phyloP scores from a whole-genome alignment of 2,329 filamentous ascomycete genomes.

The Xylaria multiplex region DNA sequence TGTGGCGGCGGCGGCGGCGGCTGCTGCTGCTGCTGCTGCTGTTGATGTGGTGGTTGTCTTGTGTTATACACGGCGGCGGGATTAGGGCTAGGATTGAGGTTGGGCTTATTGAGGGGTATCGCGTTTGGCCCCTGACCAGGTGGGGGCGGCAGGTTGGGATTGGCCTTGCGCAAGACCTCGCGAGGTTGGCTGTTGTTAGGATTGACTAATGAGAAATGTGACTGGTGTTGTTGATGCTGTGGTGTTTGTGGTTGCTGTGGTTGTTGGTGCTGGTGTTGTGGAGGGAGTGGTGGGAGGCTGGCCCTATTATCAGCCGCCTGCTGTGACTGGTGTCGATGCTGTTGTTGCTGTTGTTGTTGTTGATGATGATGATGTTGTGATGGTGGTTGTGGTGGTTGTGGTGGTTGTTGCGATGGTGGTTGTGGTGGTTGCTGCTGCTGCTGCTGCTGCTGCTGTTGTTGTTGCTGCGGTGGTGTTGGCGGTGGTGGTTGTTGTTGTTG shows the following conservation, averaged over 20 bases:
- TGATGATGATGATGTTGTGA: conserved; percentile 42
- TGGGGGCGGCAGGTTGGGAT: conserved; percentile 44
- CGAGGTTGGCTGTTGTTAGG: conserved; percentile 43
- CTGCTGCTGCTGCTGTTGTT: conserved; percentile 47
- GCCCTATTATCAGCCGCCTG: conserved; percentile 21
- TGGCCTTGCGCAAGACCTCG: conserved; percentile 42
- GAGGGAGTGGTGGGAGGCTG: conserved; percentile 38
- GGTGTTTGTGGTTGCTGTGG: conserved; percentile 35
- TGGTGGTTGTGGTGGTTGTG: conserved; percentile 40
- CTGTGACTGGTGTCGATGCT: conserved; percentile 42
- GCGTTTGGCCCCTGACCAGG: conserved; percentile 39
- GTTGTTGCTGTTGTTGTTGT: conserved; percentile 38
- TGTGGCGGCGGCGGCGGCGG: conserved; percentile 45
- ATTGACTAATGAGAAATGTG: conserved; percentile 41
- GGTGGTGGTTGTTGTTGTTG: conserved; percentile 40
- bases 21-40: conserved; percentile 15
- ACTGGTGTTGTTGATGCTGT: conserved; percentile 40
- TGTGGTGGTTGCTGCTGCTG: conserved; percentile 42
- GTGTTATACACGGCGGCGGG: conserved; percentile 29
- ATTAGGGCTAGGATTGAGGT: conserved; percentile 44
- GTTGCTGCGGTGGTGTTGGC: conserved; percentile 30
- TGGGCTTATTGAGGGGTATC: conserved; percentile 55
- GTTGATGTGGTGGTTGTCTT: conserved; percentile 7
- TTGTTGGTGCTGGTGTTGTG: conserved; percentile 47
- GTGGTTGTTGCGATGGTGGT: conserved; percentile 39